Evolutionary conservation across 208 protist genomes (phyloP).

Genomic region (Angomonas deanei): DNA sequence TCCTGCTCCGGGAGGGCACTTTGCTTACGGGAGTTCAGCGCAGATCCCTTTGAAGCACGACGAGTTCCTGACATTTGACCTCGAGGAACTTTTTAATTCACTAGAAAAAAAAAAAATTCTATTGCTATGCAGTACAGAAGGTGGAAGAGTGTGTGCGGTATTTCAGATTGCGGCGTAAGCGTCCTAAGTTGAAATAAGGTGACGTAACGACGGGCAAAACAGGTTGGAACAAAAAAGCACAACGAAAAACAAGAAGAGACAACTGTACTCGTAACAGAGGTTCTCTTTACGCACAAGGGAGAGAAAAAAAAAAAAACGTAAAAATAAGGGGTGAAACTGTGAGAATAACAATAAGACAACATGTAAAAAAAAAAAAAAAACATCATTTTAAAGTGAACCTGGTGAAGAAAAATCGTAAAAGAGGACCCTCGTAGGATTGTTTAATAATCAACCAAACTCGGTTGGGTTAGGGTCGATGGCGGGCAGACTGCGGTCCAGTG

Average conservation of each 20-base stretch:
- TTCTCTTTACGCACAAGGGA: conserved; percentile 1
- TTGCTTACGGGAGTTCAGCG: conserved; percentile 13
- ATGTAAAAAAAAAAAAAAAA: conserved; percentile 6
- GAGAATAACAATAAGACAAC: too few relatives aligned
- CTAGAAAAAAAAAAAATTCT: not conserved
- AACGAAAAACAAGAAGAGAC: not conserved
- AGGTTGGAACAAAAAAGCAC: conserved; percentile 2
- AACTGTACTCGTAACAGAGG: not conserved
- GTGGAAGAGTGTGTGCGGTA: too few relatives aligned
- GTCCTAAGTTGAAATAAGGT: too few relatives aligned
- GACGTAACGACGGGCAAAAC: too few relatives aligned
- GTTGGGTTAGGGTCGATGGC: not conserved
- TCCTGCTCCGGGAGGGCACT: conserved; percentile 15
- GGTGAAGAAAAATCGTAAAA: not conserved
- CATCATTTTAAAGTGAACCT: too few relatives aligned
- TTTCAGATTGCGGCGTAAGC: too few relatives aligned
- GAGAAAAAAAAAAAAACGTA: conserved; percentile 6
- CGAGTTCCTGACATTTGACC: conserved; percentile 2
- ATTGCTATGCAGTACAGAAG: too few relatives aligned
- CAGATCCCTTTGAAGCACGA: not conserved
- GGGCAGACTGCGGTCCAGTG: not conserved
- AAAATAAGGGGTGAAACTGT: not conserved
- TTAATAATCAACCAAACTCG: conserved; percentile 2
- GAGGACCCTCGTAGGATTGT: not conserved
- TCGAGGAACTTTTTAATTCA: not conserved